Base-by-base conservation (phyloP, 192 early-diverging fungal genomes). In the Geranomyces variabilis region DNA sequence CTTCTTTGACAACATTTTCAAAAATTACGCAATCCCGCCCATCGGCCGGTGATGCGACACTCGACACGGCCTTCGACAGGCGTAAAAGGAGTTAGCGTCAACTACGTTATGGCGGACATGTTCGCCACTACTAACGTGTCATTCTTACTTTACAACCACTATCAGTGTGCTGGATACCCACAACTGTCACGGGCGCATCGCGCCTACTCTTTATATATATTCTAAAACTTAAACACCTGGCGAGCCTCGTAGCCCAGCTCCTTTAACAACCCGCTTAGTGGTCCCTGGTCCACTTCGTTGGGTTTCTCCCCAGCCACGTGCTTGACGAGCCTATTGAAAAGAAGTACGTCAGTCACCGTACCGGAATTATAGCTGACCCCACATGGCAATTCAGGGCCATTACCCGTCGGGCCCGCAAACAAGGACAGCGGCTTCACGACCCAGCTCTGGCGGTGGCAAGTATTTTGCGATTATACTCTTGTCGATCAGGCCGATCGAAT, bases 211-310 rank as follows among this genome's bases (percentile, higher is more conserved):
- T 6, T 41, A 10, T 41, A 41, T 41, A 41, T 41, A 41, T 7
- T 41, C 36, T 41, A 94, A 69, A 93, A 93, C 81, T 94, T 94
- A 78, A 90, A 91, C n/a, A 96, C 93, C 67, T 93, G 84, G 19
- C 84, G 67, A 8, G 84, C 79, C 34, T 81, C 82, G 77, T 89
- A 90, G 13, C 93, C 91, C 57, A 93, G 78, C 76, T 90, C 84
- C 85, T 91, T 89, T 44, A 98, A 82, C n/a, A 93, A 79, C 55
- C 96, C 96, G 26, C 77, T 79, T 47, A 98, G 74, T 24, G 88
- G 84, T 36, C 96, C 96, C 79, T 96, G 96, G 10, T 69, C 56
- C 21, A 70, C 49, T 15, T 80, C 76, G 31, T 63, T 67, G 12
- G 19, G 30, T 67, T 82, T 85, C 24, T 69, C 61, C 1, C 83